Conservation (phyloP, 495 filamentous ascomycete genomes). For the Zalerion maritima region DNA sequence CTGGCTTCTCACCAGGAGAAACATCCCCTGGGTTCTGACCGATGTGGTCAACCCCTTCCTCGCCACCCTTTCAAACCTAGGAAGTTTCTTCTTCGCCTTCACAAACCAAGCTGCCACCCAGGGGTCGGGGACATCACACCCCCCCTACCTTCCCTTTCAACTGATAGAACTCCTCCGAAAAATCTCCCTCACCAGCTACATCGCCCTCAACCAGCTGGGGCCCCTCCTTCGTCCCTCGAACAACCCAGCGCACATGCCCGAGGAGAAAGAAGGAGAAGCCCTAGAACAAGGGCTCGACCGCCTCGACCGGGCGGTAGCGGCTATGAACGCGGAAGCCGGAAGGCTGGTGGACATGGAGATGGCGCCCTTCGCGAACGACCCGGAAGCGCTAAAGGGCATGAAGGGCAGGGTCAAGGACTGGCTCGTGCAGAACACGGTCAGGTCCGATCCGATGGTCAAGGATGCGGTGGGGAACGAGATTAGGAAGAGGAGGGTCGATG, state of each 20-base stretch:
- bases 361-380: slow-evolving; percentile 67
- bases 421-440: slow-evolving; percentile 59
- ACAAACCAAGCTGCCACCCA: too few relatives aligned
- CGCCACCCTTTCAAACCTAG: slow-evolving; percentile 45
- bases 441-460: slow-evolving; percentile 58
- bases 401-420: slow-evolving; percentile 59
- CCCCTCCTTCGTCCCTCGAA: slow-evolving; percentile 35
- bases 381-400: slow-evolving; percentile 40
- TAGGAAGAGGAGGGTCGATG: slow-evolving; percentile 40
- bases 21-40: too few relatives aligned
- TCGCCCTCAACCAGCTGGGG: slow-evolving; percentile 76
- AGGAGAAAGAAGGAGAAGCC: slow-evolving; percentile 19
- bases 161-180: slow-evolving; percentile 63
- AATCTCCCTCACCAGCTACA: slow-evolving; percentile 63
- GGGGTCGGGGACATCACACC: too few relatives aligned
- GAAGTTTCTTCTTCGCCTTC: slow-evolving; percentile 34
- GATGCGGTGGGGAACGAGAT: slow-evolving; percentile 52
- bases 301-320: slow-evolving; percentile 36
- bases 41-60: slow-evolving; percentile 38
- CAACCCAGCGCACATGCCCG: slow-evolving; percentile 14
- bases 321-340: slow-evolving; percentile 49
- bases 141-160: slow-evolving; percentile 79
- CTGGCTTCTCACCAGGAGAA: too few relatives aligned
- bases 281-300: slow-evolving; percentile 37
- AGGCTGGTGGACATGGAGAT: slow-evolving; percentile 62